Evolutionary conservation across 116 monocot species (phyloP), one percentile per base, ranked within the genome.

Genomic region (Zostera marina): DNA sequence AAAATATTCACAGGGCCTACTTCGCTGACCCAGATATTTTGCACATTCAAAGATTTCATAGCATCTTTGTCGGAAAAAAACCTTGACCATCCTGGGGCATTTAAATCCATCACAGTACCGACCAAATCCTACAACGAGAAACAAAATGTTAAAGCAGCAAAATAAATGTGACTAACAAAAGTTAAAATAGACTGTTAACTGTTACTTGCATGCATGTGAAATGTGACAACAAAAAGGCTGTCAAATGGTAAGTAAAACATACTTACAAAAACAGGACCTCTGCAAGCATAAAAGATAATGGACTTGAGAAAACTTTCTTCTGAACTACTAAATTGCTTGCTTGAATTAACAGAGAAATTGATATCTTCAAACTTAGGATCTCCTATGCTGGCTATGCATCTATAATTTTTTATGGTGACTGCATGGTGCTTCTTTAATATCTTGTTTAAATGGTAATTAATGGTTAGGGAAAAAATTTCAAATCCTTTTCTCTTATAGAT

Each of bases 341-440:
- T 54, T 1, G 82, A 71, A 48, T 68, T 69, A 65, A 52, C 72
- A 63, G 69, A 55, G 58, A 79, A 79, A n/a, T 60, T 62, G 53
- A 77, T 57, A 52, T 79, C 76, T 41, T 45, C 21, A 68, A 49
- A 64, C 13, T 74, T 70, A n/a, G 66, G 63, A 53, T 84, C 88
- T 48, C 58, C 46, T 59, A 62, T 41, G 22, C 52, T 84, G 44
- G 54, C 46, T 59, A 62, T 41, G 22, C 52, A 45, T 60, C 77
- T 77, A 72, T 69, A 52, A 53, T 77, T 79, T 46, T 60, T 76
- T 7, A 73, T 55, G 20, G 57, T 75, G 44, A 96, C 41, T 22
- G 68, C 75, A 42, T 66, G 68, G 41, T 96, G 85, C 73, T 74
- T 88, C 49, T 71, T 79, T 14, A 96, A 63, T 66, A 85, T 68